phyloP scores from a whole-genome alignment of 2,329 filamentous ascomycete genomes.

The Didymosphaeria variabile region DNA sequence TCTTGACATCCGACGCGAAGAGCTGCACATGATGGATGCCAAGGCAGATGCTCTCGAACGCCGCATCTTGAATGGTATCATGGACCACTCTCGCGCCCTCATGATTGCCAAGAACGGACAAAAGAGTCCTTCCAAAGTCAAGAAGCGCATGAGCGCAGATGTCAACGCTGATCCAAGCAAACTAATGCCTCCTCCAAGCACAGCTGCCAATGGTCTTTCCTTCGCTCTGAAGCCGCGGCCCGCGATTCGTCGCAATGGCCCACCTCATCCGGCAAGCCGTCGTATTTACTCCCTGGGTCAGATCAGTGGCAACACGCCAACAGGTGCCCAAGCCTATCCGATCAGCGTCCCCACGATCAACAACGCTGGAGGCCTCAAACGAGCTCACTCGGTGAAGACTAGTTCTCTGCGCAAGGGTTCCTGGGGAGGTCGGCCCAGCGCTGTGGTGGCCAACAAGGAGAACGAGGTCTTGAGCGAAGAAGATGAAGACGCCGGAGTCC shows the following conservation, averaged over 20 bases:
- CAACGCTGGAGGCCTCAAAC: constrained; percentile 63
- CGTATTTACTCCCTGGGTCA: constrained; percentile 92
- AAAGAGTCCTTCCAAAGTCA: constrained; percentile 47
- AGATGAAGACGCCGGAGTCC: constrained; percentile 48
- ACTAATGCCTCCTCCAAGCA: constrained; percentile 44
- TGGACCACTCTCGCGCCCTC: constrained; percentile 93
- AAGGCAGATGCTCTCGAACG: constrained; percentile 90
- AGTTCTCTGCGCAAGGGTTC: constrained; percentile 47
- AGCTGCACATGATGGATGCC: constrained; percentile 88
- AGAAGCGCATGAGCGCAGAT: constrained; percentile 45
- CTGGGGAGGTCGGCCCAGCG: constrained; percentile 46
- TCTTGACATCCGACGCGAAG: constrained; percentile 85
- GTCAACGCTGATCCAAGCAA: constrained; percentile 48
- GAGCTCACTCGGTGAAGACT: constrained; percentile 53
- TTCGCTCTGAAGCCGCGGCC: constrained; percentile 62
- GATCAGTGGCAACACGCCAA: constrained; percentile 78
- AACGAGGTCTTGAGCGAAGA: constrained; percentile 57
- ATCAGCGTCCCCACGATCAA: constrained; percentile 37
- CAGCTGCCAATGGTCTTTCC: constrained; percentile 47
- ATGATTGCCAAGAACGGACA: constrained; percentile 73
- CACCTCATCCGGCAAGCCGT: constrained; percentile 58
- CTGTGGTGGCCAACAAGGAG: constrained; percentile 55
- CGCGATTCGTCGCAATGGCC: constrained; percentile 51
- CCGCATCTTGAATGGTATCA: constrained; percentile 91
- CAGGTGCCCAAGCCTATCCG: constrained; percentile 52